phyloP scores from a whole-genome alignment of 805 yeast species.

The Zygosaccharomyces siamensis region DNA sequence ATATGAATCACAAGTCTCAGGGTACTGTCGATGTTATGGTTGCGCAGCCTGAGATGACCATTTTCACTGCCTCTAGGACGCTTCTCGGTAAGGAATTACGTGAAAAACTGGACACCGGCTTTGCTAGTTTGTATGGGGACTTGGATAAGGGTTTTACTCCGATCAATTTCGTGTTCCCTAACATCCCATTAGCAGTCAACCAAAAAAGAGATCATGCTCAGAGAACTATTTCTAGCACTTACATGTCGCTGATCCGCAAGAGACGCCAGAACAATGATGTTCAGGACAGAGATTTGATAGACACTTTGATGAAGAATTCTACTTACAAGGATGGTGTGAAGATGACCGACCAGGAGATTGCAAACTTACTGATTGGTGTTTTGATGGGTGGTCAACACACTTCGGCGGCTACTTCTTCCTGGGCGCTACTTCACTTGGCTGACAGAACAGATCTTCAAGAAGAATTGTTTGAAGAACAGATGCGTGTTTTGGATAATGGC shows the following conservation, averaged over 20 bases:
- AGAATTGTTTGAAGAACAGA: slow-evolving; percentile 70
- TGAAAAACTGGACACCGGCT: slow-evolving; percentile 69
- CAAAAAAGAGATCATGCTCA: slow-evolving; percentile 86
- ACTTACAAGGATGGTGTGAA: slow-evolving; percentile 88
- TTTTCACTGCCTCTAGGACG: slow-evolving; percentile 92
- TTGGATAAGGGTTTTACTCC: slow-evolving; percentile 97
- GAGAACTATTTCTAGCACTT: slow-evolving; percentile 69
- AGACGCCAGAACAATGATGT: slow-evolving; percentile 76
- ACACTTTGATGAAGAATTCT: slow-evolving; percentile 73
- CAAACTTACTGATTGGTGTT: slow-evolving; percentile 88
- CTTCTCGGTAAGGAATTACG: slow-evolving; percentile 90
- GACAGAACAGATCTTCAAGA: slow-evolving; percentile 83
- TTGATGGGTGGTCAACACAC: slow-evolving; percentile 99
- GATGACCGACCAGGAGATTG: slow-evolving; percentile 94
- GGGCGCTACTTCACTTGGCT: slow-evolving; percentile 89
- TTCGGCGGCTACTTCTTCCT: slow-evolving; percentile 90
- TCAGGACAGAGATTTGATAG: slow-evolving; percentile 83
- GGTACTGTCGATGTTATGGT: slow-evolving; percentile 67
- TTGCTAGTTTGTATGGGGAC: slow-evolving; percentile 82
- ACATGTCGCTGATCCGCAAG: slow-evolving; percentile 67
- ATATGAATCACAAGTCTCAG: slow-evolving; percentile 33
- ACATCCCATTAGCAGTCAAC: slow-evolving; percentile 84
- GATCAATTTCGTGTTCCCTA: slow-evolving; percentile 89
- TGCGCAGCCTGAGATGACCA: slow-evolving; percentile 91
- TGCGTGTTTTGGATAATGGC: slow-evolving; percentile 52